These are phyloP conservation scores for Oryza officinalis DNA, from an alignment of 176 grass and related monocot species.

Conservation along the genomic window DNA sequence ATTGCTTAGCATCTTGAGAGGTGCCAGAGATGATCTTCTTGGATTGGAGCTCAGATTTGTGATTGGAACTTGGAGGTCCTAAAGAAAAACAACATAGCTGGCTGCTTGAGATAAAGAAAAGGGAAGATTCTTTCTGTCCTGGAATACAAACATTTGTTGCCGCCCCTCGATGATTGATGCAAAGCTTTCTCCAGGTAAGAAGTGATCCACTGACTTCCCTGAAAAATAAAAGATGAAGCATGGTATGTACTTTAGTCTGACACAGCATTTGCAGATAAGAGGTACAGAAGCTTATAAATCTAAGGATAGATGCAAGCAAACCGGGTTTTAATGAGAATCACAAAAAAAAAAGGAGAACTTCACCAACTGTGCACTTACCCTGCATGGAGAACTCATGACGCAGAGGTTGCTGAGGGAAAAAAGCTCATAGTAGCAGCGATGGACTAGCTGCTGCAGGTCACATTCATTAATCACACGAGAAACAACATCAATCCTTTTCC, in stretches of 20 bases:
- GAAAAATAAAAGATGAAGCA: conserved; percentile 9
- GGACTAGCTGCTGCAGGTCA: conserved; percentile 40
- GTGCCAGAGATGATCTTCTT: conserved; percentile 33
- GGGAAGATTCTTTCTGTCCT: conserved; percentile 41
- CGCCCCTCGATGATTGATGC: conserved; percentile 19
- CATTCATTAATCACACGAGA: conserved; percentile 31
- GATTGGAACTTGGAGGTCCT: conserved; percentile 43
- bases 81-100: conserved; percentile 37
- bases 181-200: conserved; percentile 39
- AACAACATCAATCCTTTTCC: conserved; percentile 39
- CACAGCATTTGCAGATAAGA: conserved; percentile 10
- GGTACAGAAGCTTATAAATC: background rate
- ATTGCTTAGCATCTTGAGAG: conserved; percentile 35
- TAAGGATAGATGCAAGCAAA: background rate
- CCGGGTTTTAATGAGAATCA: conserved; percentile 24
- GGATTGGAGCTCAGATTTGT: conserved; percentile 33
- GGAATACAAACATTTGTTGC: conserved; percentile 39
- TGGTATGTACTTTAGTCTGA: background rate
- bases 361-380: conserved; percentile 23
- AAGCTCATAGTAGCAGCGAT: conserved; percentile 35
- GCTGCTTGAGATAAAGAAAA: conserved; percentile 41
- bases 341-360: background rate
- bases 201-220: conserved; percentile 25
- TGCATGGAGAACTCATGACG: conserved; percentile 34
- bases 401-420: conserved; percentile 12